Percentiles rank a stretch among this genome's conserved stretches.
These are phyloP conservation scores for Citrus reticulata DNA, from an alignment of 345 rosid genomes.

Conservation along the genomic window DNA sequence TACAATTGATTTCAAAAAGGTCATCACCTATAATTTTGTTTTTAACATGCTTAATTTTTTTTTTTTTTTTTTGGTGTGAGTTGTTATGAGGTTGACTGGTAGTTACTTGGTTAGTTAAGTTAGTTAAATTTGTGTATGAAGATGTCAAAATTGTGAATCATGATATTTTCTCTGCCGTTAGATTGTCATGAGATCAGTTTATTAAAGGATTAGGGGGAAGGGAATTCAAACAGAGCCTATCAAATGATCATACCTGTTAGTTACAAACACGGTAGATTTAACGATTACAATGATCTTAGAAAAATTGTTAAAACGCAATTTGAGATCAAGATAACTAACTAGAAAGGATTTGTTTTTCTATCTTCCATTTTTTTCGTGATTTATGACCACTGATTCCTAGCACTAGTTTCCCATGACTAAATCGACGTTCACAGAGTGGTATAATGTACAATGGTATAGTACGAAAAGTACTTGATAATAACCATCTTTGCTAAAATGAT, in stretches of 20 bases:
- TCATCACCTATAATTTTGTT: not conserved
- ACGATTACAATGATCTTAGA: not conserved
- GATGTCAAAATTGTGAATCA: too few relatives aligned
- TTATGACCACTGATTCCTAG: not conserved
- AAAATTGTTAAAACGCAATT: too few relatives aligned
- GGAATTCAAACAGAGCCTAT: not conserved
- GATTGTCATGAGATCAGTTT: slow-evolving; percentile 1
- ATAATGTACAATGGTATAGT: not conserved
- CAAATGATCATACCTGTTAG: not conserved
- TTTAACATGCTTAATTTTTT: not conserved
- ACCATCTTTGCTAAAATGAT: slow-evolving; percentile 5
- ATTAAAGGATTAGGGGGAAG: not conserved
- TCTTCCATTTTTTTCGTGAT: not conserved
- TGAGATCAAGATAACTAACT: not conserved
- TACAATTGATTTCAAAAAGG: not conserved
- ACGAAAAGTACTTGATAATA: not conserved
- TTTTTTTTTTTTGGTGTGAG: not conserved
- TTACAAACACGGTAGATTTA: not conserved
- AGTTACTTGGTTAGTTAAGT: slow-evolving; percentile 17
- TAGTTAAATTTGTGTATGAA: not conserved
- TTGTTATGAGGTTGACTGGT: not conserved
- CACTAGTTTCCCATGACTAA: not conserved
- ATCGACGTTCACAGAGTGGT: not conserved
- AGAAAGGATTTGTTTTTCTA: too few relatives aligned
- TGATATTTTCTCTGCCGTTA: not conserved